Evolutionary conservation across 495 filamentous ascomycete genomes (phyloP).

Genomic region (Clavariopsis aquatica): DNA sequence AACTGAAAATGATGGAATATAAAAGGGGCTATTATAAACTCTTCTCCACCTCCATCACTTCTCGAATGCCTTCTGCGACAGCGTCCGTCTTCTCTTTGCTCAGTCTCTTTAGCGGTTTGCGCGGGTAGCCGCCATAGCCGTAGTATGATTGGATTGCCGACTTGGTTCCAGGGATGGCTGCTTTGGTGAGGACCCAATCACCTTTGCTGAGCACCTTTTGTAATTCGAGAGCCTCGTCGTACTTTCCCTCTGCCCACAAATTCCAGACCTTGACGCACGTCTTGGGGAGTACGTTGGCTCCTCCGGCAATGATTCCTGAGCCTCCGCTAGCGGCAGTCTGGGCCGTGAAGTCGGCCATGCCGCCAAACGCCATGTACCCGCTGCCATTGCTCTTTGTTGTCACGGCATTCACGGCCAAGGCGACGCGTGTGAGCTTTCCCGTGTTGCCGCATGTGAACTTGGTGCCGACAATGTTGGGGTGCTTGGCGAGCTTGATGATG

Average conservation of each 20-base stretch:
- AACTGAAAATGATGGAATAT: not conserved
- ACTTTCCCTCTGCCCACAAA: conserved; percentile 70
- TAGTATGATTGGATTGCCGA: conserved; percentile 78
- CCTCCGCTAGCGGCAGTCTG: conserved; percentile 81
- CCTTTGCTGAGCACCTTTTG: conserved; percentile 72
- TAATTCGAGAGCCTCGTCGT: conserved; percentile 70
- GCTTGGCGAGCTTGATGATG: conserved; percentile 74
- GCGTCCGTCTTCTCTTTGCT: conserved; percentile 56
- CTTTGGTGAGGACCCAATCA: conserved; percentile 86
- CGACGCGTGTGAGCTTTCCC: conserved; percentile 83
- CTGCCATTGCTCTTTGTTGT: conserved; percentile 63
- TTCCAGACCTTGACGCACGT: conserved; percentile 81
- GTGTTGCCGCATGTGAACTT: conserved; percentile 93
- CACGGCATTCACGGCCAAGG: conserved; percentile 72
- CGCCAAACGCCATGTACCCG: conserved; percentile 84
- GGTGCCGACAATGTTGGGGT: conserved; percentile 82
- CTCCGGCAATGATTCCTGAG: conserved; percentile 81
- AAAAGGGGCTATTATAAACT: conserved; percentile 35
- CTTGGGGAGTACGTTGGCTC: conserved; percentile 84
- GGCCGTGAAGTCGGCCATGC: conserved; percentile 83
- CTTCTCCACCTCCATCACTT: conserved; percentile 69
- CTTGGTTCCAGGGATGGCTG: conserved; percentile 85
- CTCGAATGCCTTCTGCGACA: conserved; percentile 63
- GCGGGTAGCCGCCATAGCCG: conserved; percentile 79
- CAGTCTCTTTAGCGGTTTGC: conserved; percentile 70